Percentiles rank a stretch among this genome's conserved stretches.
phyloP scores from a whole-genome alignment of 805 yeast species.

The Lipomyces spencermartinsiae region DNA sequence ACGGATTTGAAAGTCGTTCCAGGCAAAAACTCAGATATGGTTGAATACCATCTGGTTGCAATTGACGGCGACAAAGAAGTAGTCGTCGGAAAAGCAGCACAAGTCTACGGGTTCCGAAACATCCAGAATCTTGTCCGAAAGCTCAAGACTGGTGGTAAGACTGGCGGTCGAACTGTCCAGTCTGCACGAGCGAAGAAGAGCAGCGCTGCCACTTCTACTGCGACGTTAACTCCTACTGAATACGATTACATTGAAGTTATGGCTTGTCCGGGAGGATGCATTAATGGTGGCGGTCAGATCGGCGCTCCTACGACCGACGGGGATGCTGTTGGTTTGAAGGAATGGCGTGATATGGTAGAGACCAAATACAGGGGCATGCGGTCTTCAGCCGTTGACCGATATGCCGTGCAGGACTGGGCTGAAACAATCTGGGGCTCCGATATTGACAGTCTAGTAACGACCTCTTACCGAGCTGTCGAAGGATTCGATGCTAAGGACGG shows the following conservation, averaged over 20 bases:
- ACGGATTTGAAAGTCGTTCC: conserved; percentile 52
- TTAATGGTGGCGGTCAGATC: conserved; percentile 95
- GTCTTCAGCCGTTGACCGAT: conserved; percentile 32
- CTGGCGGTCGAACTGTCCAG: conserved; percentile 31
- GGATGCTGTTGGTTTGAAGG: conserved; percentile 38
- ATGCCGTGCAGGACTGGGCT: conserved; percentile 29
- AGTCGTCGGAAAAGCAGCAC: conserved; percentile 63
- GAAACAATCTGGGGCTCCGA: conserved; percentile 28
- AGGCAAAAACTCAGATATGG: conserved; percentile 77
- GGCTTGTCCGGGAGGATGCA: conserved; percentile 99
- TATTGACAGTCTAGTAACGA: conserved; percentile 19
- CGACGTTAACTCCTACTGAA: conserved; percentile 55
- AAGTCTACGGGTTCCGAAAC: conserved; percentile 90
- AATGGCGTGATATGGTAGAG: conserved; percentile 46
- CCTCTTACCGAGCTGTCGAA: conserved; percentile 29
- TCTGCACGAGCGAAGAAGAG: conserved; percentile 38
- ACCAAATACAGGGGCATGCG: conserved; percentile 51
- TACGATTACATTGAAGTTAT: conserved; percentile 90
- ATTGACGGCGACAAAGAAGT: conserved; percentile 40
- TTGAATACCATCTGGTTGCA: conserved; percentile 66
- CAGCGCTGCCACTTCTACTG: conserved; percentile 50
- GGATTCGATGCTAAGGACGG: conserved; percentile 20
- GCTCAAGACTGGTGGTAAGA: conserved; percentile 56
- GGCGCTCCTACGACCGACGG: conserved; percentile 48
- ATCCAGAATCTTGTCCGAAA: conserved; percentile 92